Evolutionary conservation across 2,329 filamentous ascomycete species (phyloP), one percentile per base, ranked within the genome.

Genomic region (Sarocladiaceae sp.): DNA sequence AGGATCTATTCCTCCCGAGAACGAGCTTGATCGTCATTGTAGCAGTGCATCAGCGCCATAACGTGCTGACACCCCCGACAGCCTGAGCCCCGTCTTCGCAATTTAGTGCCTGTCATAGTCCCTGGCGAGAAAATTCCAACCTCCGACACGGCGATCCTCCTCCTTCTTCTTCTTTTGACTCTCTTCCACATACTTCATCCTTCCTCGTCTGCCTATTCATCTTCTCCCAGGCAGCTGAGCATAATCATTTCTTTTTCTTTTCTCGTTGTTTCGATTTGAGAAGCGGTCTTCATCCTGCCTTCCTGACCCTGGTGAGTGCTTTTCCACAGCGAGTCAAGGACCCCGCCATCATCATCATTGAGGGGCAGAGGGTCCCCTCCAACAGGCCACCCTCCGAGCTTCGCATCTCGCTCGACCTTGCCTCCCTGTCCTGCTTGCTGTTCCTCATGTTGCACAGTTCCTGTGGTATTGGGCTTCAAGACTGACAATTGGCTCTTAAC

Each of bases 321-420:
- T 50, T 49, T 50, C 26, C 28, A 26, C 31, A n/a, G 29, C 26
- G 47, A 37, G 13, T 10, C 7, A 17, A 37, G 29, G 47, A 36
- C 47, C 47, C 47, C 47, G 47, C 47, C 47, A 37, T 37, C 47
- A 36, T 37, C 33, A 49, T 36, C 46, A 37, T n/a, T 36, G 47
- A 50, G 47, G 47, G 47, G 44, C 44, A 48, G 44, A 8, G 25
- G 8, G 40, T 26, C 13, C 4, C 29, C 29, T 15, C 15, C 10
- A 33, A 33, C 29, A 8, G 29, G 29, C 22, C 29, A 33, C 11
- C 35, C 31, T 51, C 48, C 48, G 6, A 18, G 17, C 11, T 37
- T 17, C 35, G 35, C 17, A 37, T 10, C 22, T 40, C 48, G 20
- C 5, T 18, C n/a, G 35, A 28, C 15, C 20, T 17, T 39, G 23